Conservation (phyloP, 768 basidiomycete genomes). For the Terana coerulea region DNA sequence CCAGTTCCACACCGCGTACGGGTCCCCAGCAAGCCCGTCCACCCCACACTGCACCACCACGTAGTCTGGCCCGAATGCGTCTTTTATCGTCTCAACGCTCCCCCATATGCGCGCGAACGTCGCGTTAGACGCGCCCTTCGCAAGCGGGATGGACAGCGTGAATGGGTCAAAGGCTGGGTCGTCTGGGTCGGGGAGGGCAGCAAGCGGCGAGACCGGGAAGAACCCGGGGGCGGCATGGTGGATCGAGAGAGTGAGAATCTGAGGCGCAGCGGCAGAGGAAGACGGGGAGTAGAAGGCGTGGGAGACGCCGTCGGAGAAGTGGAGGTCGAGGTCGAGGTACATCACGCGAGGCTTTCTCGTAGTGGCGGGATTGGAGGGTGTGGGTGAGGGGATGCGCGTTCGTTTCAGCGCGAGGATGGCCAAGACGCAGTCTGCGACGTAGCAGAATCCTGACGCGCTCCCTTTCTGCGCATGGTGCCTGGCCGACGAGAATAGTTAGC, state of each 20-base stretch:
- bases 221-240: slow-evolving; percentile 84
- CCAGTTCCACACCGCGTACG: slow-evolving; percentile 73
- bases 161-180: slow-evolving; percentile 47
- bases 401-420: slow-evolving; percentile 70
- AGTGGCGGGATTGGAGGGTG: neutral
- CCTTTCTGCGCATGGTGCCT: slow-evolving; percentile 85
- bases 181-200: slow-evolving; percentile 40
- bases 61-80: slow-evolving; percentile 70
- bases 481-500: neutral
- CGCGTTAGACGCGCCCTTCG: slow-evolving; percentile 57
- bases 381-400: slow-evolving; percentile 11
- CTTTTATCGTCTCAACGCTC: slow-evolving; percentile 54
- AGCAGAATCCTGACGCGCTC: slow-evolving; percentile 87
- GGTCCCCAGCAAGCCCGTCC: slow-evolving; percentile 85
- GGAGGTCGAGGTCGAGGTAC: slow-evolving; percentile 91
- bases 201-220: slow-evolving; percentile 63
- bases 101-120: slow-evolving; percentile 68
- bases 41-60: slow-evolving; percentile 83
- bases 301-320: slow-evolving; percentile 87
- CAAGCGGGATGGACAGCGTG: slow-evolving; percentile 78
- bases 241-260: slow-evolving; percentile 63
- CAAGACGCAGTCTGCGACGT: slow-evolving; percentile 86
- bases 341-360: slow-evolving; percentile 57
- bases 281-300: slow-evolving; percentile 58
- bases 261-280: slow-evolving; percentile 29